Evolutionary conservation across 2,329 filamentous ascomycete species (phyloP), one percentile per base, ranked within the genome.

Genomic region (Alternaria triticimaculans): DNA sequence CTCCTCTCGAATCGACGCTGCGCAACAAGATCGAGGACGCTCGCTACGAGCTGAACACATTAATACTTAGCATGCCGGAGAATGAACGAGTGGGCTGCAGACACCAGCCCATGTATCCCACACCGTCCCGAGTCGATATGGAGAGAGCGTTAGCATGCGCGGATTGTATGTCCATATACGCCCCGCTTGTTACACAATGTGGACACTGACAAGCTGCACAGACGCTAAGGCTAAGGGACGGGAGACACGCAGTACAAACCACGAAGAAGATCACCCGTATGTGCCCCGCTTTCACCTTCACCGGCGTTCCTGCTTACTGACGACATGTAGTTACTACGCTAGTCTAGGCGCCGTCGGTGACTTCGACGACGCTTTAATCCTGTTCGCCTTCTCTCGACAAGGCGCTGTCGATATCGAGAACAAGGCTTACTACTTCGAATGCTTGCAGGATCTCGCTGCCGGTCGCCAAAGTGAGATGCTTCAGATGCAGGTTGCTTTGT

Each of bases 351-450:
- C 85, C 14, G 76, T 88, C 9, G 84, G 86, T 43, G 86, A 90
- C 72, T 91, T 92, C 76, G 84, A 87, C 6, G 88, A 91, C 71
- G 72, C 80, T 1, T 78, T 89, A n/a, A 79, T 93, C 18, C 79
- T 84, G 26, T 90, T 88, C 75, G 87, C 88, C 5, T 92, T 88
- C 72, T 82, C 87, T 23, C 83, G 86, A 33, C 90, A 92, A 78
- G 80, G 84, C 23, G 74, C 80, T 9, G 85, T 84, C 55, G 88
- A 92, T 74, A 83, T 84, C 20, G 66, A 71, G 20, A 86, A 87
- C 63, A 80, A 81, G 18, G 79, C 88, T 3, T 87, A 88, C 72
- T 92, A 92, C 74, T 84, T 92, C 63, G 86, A 90, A 76, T 90
- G 87, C 70, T 81, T 93, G n/a, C 84, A 86, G 68, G 82, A 84